Evolutionary conservation across 345 rosid species (phyloP), one percentile per base, ranked within the genome.

Genomic region (Rhodamnia rubescens): DNA sequence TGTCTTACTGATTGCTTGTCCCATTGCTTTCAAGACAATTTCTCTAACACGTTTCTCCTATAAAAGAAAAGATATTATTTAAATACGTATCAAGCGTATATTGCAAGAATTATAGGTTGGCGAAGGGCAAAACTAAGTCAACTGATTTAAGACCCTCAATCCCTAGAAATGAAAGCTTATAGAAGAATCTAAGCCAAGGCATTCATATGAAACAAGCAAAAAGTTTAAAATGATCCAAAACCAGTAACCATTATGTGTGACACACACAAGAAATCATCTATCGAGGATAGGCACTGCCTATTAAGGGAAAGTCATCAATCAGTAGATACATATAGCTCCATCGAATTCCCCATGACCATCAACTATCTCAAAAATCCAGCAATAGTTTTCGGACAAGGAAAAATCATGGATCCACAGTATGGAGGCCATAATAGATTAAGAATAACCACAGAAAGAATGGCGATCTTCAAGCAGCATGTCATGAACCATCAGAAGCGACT

Each of bases 1-100:
- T 13, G 59, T 82, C 84, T 84, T 52, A 82, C 85, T 86, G 83
- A 86, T 86, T 56, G 88, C 88, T 74, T 83, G 85, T 42, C 88
- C 88, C 84, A 87, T 84, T 18, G 84, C 88, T 69, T 84, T 59
- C 81, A 84, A 53, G 51, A 84, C 82, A 51, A 84, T 84, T 64
- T 81, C 86, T 11, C 82, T 59, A 22, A 59, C 85, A 12, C 44
- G 75, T 83, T 81, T 75, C 74, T 86, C 88, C 88, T 86, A 69
- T 21, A 69, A 13, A 69, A 8, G 47, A 36, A 69, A 36, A 69
- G 26, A 69, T 36, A 69, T 20, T 69, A 36, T 69, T 69, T 69
- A 36, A 69, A 36, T 69, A 69, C 20, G 18, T 32, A 18, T 69
- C 26, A 0, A 36, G 80, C 14, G 7, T 32, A 32, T 0, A 69